phyloP scores from a whole-genome alignment of 192 early-diverging fungal genomes.

The Pilaira anomala region DNA sequence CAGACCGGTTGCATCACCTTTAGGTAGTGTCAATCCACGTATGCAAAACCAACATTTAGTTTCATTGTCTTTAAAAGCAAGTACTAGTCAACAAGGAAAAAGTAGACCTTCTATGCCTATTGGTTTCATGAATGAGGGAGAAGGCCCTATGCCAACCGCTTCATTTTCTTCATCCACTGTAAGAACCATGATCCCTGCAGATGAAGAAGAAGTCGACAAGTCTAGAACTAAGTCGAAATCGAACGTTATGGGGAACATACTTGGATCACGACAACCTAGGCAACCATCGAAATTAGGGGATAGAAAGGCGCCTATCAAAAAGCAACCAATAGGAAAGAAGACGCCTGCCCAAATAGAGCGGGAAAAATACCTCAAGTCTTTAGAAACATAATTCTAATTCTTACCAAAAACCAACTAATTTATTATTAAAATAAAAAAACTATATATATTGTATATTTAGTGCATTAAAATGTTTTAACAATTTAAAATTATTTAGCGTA shows the following conservation, averaged over 20 bases:
- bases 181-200: slow-evolving; percentile 25
- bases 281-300: slow-evolving; percentile 14
- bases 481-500: too few relatives aligned
- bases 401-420: background rate
- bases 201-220: slow-evolving; percentile 3
- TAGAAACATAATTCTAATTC: slow-evolving; percentile 4
- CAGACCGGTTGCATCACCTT: slow-evolving; percentile 2
- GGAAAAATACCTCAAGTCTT: slow-evolving; percentile 19
- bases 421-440: background rate
- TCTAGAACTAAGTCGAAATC: background rate
- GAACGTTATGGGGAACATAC: slow-evolving; percentile 6
- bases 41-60: slow-evolving; percentile 27
- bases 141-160: slow-evolving; percentile 15
- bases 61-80: slow-evolving; percentile 13
- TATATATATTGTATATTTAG: too few relatives aligned
- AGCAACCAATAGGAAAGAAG: background rate
- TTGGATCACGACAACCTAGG: slow-evolving; percentile 6
- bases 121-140: slow-evolving; percentile 19
- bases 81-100: background rate
- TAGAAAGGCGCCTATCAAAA: too few relatives aligned
- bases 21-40: slow-evolving; percentile 22
- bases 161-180: slow-evolving; percentile 31
- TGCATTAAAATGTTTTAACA: too few relatives aligned
- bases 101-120: slow-evolving; percentile 14
- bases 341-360: slow-evolving; percentile 23